A percentile compares a stretch with the other conserved stretches of the same genome.
Conservation (phyloP, 345 rosid species). For the Salix viminalis region DNA sequence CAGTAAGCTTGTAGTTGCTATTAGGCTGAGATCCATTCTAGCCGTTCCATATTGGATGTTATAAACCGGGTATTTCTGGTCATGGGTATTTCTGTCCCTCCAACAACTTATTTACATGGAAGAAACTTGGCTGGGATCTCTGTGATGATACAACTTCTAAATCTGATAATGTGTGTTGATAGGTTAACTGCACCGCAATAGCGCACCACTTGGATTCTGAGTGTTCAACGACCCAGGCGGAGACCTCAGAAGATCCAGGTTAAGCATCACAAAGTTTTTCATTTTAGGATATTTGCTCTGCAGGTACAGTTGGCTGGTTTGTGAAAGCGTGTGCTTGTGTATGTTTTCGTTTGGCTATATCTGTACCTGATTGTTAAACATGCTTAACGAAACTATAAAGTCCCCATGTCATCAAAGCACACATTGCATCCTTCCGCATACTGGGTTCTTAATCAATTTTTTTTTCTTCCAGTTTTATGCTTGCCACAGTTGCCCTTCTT, state of each 20-base stretch:
- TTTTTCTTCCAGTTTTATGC: neutral
- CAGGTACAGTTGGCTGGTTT: neutral
- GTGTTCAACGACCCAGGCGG: constrained; percentile 45
- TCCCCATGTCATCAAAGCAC: neutral
- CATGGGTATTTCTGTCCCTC: no score
- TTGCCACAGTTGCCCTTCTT: neutral
- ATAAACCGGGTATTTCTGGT: neutral
- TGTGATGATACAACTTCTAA: neutral
- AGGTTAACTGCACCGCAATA: constrained; percentile 32
- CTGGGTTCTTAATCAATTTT: no score
- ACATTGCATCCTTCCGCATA: neutral
- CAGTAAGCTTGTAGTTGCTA: neutral
- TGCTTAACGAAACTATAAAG: neutral
- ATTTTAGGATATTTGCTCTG: constrained; percentile 2
- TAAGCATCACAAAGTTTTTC: constrained; percentile 4
- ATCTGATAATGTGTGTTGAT: neutral
- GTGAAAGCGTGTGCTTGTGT: neutral
- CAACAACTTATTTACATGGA: neutral
- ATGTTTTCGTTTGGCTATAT: neutral
- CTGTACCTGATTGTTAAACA: neutral
- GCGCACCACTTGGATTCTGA: constrained; percentile 42
- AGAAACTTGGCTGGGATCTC: neutral
- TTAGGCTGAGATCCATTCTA: neutral
- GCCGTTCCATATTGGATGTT: neutral
- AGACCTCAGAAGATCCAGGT: constrained; percentile 26